Conservation (phyloP, 2,329 filamentous ascomycete species). For the Colletotrichum orchidophilum region DNA sequence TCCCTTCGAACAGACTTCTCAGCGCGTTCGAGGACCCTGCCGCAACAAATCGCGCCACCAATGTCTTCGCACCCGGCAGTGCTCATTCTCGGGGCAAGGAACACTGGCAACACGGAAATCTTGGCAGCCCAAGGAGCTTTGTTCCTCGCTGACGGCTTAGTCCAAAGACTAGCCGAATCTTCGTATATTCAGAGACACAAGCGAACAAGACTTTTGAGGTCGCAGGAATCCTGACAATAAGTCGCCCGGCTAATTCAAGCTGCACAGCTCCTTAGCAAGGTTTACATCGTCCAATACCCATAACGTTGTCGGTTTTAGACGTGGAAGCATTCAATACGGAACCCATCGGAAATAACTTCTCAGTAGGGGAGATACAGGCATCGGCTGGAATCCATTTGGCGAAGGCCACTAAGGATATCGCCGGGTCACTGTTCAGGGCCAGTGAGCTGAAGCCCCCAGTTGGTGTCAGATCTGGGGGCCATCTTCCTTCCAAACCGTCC, state of each 20-base stretch:
- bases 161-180: not conserved
- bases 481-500: not conserved
- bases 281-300: not conserved
- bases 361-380: not conserved
- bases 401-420: not conserved
- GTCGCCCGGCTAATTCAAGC: not conserved
- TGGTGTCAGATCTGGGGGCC: not conserved
- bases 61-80: not conserved
- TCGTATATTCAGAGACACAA: not conserved
- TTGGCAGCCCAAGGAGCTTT: not conserved
- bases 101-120: not conserved
- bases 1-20: not conserved
- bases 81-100: not conserved
- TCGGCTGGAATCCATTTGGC: not conserved
- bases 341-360: not conserved
- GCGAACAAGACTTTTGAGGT: not conserved
- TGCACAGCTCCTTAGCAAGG: not conserved
- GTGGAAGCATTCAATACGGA: not conserved
- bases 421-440: not conserved
- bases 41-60: not conserved
- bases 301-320: not conserved
- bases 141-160: not conserved
- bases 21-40: not conserved
- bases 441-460: not conserved
- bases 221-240: not conserved